Conservation (phyloP, 257 asterid genomes). For the Jacaranda mimosifolia region DNA sequence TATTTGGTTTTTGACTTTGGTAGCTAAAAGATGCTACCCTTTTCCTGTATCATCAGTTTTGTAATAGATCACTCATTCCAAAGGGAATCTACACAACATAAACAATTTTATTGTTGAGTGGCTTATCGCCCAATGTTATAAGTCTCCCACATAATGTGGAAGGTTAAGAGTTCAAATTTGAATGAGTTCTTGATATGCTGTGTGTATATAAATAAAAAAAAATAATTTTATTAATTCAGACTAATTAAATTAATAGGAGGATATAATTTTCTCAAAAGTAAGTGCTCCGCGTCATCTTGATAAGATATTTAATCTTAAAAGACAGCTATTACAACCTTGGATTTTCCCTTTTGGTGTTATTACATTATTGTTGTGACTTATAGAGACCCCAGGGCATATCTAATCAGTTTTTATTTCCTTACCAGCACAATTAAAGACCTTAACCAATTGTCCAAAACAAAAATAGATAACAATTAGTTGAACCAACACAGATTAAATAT, state of each 20-base stretch:
- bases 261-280: background rate
- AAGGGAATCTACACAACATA: background rate
- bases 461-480: background rate
- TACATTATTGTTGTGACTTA: background rate
- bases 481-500: background rate
- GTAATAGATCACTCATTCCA: background rate
- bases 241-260: background rate
- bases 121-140: no score
- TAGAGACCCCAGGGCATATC: background rate
- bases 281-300: background rate
- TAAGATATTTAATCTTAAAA: background rate
- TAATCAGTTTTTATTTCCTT: background rate
- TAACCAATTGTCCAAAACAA: no score
- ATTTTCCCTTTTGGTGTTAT: background rate
- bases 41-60: background rate
- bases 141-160: no score
- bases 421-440: no score
- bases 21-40: background rate
- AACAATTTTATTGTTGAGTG: no score
- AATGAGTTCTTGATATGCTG: no score
- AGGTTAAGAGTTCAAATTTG: no score
- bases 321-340: background rate
- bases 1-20: conserved; percentile 3
- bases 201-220: no score
- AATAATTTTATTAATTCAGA: background rate